Evolutionary conservation across 768 basidiomycete genomes (phyloP), one percentile per base, ranked within the genome.

Genomic region (Trametes cubensis): DNA sequence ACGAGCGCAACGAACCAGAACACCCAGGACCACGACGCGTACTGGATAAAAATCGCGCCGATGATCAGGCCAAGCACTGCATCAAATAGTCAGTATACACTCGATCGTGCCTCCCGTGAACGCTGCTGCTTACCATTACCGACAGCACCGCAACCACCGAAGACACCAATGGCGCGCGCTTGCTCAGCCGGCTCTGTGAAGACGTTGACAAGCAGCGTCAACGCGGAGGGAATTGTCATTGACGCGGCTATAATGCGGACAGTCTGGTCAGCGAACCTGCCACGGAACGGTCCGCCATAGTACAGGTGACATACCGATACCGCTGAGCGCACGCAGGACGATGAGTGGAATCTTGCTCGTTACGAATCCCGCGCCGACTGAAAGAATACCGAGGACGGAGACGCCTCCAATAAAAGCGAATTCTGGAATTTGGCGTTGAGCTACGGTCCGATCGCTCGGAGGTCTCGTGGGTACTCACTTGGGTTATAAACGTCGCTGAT

Each of bases 1-100:
- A 81, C 66, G 59, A 80, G 73, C 30, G 78, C 76, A 21, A 79
- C 74, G 62, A 81, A 75, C 65, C 76, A 79, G 71, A 83, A 81
- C 39, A 80, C 77, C 80, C 80, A 80, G 17, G 63, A 63, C 78
- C 80, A 81, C 20, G 67, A 70, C 11, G 75, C 72, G 55, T 68
- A 73, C 50, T 74, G 61, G 28, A 77, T 73, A 68, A 78, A 74
- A 39, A 78, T 62, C 11, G 72, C 78, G 48, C 78, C 78, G 20
- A 78, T 73, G 57, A 75, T 66, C 18, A 75, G 61, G 25, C 76
- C 76, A 14, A 72, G 65, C 14, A 75, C 73, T 75, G 49, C 20
- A 11, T 11, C 20, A 21, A 34, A n/a, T n/a, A 13, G 26, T 53
- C 11, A 60, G 44, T 28, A 48, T 20, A 39, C 6, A 6, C 25